phyloP scores from a whole-genome alignment of 2,329 filamentous ascomycete genomes.

The Botryotinia narcissicola region DNA sequence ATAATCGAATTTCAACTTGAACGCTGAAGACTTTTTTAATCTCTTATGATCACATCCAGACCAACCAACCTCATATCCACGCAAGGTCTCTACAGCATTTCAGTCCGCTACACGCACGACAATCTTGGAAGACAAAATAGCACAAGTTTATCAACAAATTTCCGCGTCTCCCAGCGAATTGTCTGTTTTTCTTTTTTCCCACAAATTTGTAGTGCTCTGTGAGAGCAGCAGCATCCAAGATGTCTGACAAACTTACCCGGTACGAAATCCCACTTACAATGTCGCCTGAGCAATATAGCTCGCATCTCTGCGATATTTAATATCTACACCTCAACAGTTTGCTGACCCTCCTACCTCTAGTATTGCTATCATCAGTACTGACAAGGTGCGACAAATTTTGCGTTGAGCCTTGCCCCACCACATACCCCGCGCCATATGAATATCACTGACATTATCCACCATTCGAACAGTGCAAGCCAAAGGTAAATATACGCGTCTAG shows the following conservation, averaged over 20 bases:
- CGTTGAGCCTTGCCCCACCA: constrained; percentile 42
- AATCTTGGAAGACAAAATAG: background rate
- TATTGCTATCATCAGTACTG: constrained; percentile 97
- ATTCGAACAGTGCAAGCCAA: constrained; percentile 73
- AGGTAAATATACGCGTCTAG: constrained; percentile 51
- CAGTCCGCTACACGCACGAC: background rate
- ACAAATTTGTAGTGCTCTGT: constrained; percentile 8
- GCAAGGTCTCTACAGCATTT: background rate
- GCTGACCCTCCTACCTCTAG: constrained; percentile 47
- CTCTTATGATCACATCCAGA: background rate
- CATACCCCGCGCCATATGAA: constrained; percentile 31
- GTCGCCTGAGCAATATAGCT: background rate
- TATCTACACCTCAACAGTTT: background rate
- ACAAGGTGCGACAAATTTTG: constrained; percentile 69
- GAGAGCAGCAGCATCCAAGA: constrained; percentile 41
- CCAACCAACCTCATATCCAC: background rate
- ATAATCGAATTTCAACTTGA: constrained; percentile 11
- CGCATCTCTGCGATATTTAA: background rate
- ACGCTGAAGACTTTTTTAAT: background rate
- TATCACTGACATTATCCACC: constrained; percentile 43
- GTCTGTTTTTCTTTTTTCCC: background rate
- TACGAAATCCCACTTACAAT: constrained; percentile 48
- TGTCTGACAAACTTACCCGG: constrained; percentile 95
- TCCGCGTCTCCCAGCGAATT: background rate
- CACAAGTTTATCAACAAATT: background rate